Evolutionary conservation across 768 basidiomycete species (phyloP).

Genomic region (Crucibulum laeve): DNA sequence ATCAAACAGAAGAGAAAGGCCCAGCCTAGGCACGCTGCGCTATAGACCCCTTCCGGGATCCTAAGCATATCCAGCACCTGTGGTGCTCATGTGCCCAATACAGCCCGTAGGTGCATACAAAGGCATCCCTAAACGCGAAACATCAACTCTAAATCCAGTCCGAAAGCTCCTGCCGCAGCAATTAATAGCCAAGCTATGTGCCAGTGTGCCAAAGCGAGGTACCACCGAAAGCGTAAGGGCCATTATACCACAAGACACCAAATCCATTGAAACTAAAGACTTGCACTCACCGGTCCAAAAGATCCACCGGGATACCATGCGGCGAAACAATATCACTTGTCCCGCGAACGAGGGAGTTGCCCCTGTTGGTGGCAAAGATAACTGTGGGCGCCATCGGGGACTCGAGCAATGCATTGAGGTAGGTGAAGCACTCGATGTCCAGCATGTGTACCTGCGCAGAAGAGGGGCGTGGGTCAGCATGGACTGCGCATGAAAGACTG

Average conservation of each 20-base stretch:
- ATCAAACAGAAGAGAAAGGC: neutral
- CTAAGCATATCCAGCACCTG: conserved; percentile 1
- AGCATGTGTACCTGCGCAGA: conserved; percentile 99
- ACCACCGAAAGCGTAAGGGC: too few relatives aligned
- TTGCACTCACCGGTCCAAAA: conserved; percentile 77
- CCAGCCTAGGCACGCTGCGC: neutral
- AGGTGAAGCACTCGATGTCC: conserved; percentile 99
- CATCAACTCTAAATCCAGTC: too few relatives aligned
- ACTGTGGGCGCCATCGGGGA: conserved; percentile 97
- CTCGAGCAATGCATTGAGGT: conserved; percentile 92
- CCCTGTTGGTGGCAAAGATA: conserved; percentile 94
- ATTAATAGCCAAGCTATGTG: too few relatives aligned
- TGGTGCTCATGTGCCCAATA: too few relatives aligned
- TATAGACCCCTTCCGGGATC: too few relatives aligned
- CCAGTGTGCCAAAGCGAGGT: too few relatives aligned
- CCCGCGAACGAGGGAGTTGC: conserved; percentile 87
- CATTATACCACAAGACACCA: too few relatives aligned
- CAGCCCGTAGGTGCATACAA: too few relatives aligned
- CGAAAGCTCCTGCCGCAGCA: too few relatives aligned
- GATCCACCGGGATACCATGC: conserved; percentile 91
- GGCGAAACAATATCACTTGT: conserved; percentile 89
- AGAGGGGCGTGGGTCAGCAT: too few relatives aligned
- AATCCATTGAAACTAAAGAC: too few relatives aligned
- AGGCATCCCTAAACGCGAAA: conserved; percentile 2
- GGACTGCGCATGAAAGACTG: too few relatives aligned